phyloP scores from a whole-genome alignment of 306 rosid species.

The Gillenia trifoliata region DNA sequence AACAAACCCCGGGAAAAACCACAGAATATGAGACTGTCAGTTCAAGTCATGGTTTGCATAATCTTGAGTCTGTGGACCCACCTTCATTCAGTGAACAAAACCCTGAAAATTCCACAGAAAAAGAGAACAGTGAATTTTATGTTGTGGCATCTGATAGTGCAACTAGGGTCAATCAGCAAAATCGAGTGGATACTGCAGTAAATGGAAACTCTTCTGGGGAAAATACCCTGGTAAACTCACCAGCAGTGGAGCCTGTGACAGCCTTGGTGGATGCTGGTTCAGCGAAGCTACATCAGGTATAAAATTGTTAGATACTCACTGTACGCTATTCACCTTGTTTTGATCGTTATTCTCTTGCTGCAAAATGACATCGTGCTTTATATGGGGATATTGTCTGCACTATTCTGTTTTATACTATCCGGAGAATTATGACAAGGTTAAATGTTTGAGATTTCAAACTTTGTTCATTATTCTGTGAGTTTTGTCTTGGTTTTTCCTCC shows the following conservation, averaged over 20 bases:
- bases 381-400: background rate
- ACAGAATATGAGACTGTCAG: background rate
- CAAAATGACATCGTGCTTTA: background rate
- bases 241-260: slow-evolving; percentile 17
- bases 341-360: background rate
- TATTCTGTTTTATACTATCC: background rate
- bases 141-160: slow-evolving; percentile 19
- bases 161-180: slow-evolving; percentile 33
- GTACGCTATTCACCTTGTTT: background rate
- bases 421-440: background rate
- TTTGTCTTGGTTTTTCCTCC: background rate
- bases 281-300: slow-evolving; percentile 30
- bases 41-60: background rate
- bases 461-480: background rate
- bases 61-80: background rate
- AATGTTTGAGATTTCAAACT: background rate
- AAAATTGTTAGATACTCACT: background rate
- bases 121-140: slow-evolving; percentile 18
- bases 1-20: slow-evolving; percentile 24
- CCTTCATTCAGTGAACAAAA: slow-evolving; percentile 27
- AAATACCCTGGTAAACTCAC: slow-evolving; percentile 22
- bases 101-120: slow-evolving; percentile 11
- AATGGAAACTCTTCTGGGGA: slow-evolving; percentile 25
- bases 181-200: slow-evolving; percentile 21
- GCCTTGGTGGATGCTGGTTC: slow-evolving; percentile 12